Evolutionary conservation across 139 green algal genomes (phyloP).

Genomic region (Micractinium sp.): DNA sequence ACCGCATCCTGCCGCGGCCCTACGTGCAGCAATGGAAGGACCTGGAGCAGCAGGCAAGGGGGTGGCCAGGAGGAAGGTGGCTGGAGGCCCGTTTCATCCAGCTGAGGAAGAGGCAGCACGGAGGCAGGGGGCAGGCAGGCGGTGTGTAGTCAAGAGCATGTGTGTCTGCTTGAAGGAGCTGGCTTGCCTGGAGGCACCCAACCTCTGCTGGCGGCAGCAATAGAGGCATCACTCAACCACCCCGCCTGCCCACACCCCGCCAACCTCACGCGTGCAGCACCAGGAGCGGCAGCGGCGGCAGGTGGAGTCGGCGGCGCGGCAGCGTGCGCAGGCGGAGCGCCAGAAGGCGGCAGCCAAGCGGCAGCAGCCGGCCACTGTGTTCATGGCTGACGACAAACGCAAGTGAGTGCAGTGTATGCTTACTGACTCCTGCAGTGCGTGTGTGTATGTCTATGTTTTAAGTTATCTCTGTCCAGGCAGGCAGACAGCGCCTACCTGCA

Average conservation of each 20-base stretch:
- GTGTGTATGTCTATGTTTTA: no score
- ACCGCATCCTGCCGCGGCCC: constrained; percentile 66
- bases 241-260: background rate
- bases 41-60: constrained; percentile 44
- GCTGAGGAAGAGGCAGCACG: no score
- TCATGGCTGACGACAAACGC: constrained; percentile 61
- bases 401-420: no score
- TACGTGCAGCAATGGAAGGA: constrained; percentile 63
- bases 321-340: constrained; percentile 31
- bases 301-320: constrained; percentile 20
- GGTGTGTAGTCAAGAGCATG: background rate
- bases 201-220: no score
- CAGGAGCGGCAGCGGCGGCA: constrained; percentile 39
- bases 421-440: no score
- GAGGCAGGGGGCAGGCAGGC: no score
- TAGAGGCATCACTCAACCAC: no score
- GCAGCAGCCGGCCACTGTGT: constrained; percentile 42
- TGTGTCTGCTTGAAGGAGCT: background rate
- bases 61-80: no score
- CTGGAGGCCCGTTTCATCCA: no score
- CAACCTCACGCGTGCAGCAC: background rate
- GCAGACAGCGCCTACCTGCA: no score
- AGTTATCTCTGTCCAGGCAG: no score
- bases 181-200: background rate
- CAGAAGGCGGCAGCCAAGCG: constrained; percentile 34